Conservation (phyloP, 2,329 filamentous ascomycete genomes). For the Sclerotinia spermophila region DNA sequence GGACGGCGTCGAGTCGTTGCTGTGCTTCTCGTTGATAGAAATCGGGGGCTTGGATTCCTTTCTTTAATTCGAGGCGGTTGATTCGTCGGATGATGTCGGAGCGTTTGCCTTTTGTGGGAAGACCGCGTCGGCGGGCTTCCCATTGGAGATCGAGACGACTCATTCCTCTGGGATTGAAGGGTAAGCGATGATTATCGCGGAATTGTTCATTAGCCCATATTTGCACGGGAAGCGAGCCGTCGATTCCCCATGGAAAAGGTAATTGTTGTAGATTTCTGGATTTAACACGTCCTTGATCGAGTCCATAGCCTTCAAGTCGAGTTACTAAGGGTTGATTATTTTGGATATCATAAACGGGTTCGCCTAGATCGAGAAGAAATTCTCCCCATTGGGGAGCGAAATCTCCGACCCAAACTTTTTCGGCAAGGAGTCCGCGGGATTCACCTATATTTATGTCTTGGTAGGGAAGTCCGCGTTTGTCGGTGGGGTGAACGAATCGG, state of each 20-base stretch:
- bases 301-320: background rate
- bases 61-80: background rate
- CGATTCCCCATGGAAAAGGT: conserved; percentile 13
- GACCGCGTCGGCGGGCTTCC: background rate
- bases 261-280: background rate
- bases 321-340: background rate
- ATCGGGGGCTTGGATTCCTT: background rate
- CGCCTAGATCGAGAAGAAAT: conserved; percentile 15
- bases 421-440: background rate
- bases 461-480: conserved; percentile 11
- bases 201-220: background rate
- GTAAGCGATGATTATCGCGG: background rate
- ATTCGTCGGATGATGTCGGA: background rate
- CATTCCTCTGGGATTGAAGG: conserved; percentile 4
- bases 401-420: background rate
- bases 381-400: background rate
- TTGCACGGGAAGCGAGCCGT: background rate
- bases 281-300: conserved; percentile 4
- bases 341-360: conserved; percentile 12
- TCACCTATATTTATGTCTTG: background rate
- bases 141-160: conserved; percentile 3
- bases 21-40: background rate
- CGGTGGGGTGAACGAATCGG: conserved; percentile 2
- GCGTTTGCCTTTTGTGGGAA: background rate
- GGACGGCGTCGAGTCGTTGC: background rate